These are phyloP conservation scores for Chalciporus piperatus DNA, from an alignment of 768 basidiomycete genomes.

Conservation along the genomic window DNA sequence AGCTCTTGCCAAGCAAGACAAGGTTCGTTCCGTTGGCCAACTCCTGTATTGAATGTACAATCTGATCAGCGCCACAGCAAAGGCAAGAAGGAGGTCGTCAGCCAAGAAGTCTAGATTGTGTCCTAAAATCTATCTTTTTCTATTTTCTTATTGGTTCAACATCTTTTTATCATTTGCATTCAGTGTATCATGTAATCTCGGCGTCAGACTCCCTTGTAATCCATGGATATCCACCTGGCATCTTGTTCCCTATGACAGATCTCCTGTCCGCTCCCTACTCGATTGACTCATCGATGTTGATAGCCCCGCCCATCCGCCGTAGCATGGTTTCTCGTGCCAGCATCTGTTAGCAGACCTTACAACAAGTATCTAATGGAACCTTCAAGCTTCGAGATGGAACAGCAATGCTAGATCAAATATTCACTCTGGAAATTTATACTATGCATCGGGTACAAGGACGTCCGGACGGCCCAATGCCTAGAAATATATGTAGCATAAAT, in stretches of 20 bases:
- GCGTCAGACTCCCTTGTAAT: slow-evolving; percentile 15
- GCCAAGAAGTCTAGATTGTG: slow-evolving; percentile 30
- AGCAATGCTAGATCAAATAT: too few relatives aligned
- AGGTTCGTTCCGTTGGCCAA: slow-evolving; percentile 17
- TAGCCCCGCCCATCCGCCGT: too few relatives aligned
- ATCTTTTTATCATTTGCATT: slow-evolving; percentile 30
- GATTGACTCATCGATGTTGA: too few relatives aligned
- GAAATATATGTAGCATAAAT: not conserved
- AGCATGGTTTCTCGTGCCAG: too few relatives aligned
- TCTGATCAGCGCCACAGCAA: slow-evolving; percentile 24
- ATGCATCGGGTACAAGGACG: too few relatives aligned
- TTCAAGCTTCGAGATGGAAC: too few relatives aligned
- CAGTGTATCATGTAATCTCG: slow-evolving; percentile 29
- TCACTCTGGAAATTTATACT: too few relatives aligned
- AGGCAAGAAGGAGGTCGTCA: slow-evolving; percentile 33
- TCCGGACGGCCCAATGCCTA: not conserved
- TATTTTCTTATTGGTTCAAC: slow-evolving; percentile 18
- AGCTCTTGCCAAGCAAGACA: slow-evolving; percentile 31
- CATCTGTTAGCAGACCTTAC: too few relatives aligned
- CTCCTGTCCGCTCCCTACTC: too few relatives aligned
- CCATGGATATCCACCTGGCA: slow-evolving; percentile 4
- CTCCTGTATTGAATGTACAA: not conserved
- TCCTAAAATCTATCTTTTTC: not conserved
- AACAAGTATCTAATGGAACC: too few relatives aligned
- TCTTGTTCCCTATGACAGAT: too few relatives aligned